Percentiles rank a stretch among this genome's conserved stretches.
Conservation (phyloP, 257 asterid genomes). For the Hygrophila difformis region DNA sequence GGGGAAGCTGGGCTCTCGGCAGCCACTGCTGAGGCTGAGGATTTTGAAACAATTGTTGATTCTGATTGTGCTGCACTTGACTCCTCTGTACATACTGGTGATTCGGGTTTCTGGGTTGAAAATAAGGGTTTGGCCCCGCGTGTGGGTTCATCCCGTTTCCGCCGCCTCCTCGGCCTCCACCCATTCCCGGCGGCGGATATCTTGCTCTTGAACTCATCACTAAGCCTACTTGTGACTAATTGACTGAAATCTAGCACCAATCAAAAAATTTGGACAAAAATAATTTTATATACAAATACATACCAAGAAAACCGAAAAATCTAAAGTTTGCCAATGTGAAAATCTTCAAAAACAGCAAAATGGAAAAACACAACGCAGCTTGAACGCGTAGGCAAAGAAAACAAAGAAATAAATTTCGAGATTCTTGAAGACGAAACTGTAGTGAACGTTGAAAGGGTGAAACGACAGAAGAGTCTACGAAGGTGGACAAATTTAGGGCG, state of each 20-base stretch:
- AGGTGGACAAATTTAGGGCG: conserved; percentile 40
- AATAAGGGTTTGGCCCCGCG: conserved; percentile 43
- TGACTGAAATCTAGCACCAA: conserved; percentile 13
- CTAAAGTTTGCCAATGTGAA: conserved; percentile 1
- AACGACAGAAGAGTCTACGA: not conserved
- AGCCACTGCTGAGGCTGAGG: conserved; percentile 89
- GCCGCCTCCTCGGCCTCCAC: conserved; percentile 52
- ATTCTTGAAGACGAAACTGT: conserved; percentile 6
- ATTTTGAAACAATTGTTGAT: conserved; percentile 41
- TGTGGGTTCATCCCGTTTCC: conserved; percentile 49
- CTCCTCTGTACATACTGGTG: conserved; percentile 68
- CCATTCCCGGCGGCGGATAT: conserved; percentile 90
- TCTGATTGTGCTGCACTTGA: conserved; percentile 40
- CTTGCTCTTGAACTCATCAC: conserved; percentile 77
- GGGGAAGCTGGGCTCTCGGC: conserved; percentile 43
- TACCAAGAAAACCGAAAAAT: conserved; percentile 12
- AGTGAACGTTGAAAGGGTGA: conserved; percentile 12
- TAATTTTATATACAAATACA: conserved; percentile 11
- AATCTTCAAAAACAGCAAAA: not conserved
- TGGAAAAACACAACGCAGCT: not conserved
- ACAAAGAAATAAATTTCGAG: conserved; percentile 11
- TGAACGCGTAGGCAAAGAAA: not conserved
- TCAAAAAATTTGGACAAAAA: conserved; percentile 17
- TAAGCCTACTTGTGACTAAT: conserved; percentile 25
- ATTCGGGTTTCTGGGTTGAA: conserved; percentile 47